Percentiles rank a stretch among this genome's conserved stretches.
phyloP scores from a whole-genome alignment of 169 alveolate species.

The Plasmodium falciparum region DNA sequence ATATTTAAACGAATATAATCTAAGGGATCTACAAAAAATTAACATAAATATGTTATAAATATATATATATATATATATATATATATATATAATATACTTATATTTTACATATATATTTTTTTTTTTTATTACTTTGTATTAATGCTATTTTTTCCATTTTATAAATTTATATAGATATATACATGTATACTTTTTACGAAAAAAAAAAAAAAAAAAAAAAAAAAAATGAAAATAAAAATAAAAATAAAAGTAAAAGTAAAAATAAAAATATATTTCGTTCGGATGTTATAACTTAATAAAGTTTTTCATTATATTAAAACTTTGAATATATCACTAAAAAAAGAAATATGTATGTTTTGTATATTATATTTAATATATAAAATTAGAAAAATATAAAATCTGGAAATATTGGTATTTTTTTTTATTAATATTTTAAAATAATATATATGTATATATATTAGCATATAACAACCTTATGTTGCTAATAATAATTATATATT shows the following conservation, averaged over 20 bases:
- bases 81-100: not conserved
- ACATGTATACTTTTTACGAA: not conserved
- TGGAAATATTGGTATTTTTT: too few relatives aligned
- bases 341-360: too few relatives aligned
- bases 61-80: not conserved
- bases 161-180: too few relatives aligned
- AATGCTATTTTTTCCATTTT: constrained; percentile 48
- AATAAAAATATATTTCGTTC: not conserved
- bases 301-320: not conserved
- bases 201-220: constrained; percentile 1
- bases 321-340: too few relatives aligned
- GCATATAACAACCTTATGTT: too few relatives aligned
- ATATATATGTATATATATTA: too few relatives aligned
- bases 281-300: not conserved
- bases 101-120: not conserved
- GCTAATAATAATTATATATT: too few relatives aligned
- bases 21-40: constrained; percentile 87
- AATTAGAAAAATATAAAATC: too few relatives aligned
- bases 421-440: too few relatives aligned
- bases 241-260: not conserved
- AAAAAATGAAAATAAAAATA: not conserved
- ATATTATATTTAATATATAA: too few relatives aligned
- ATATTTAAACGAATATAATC: constrained; percentile 91
- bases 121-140: constrained; percentile 40
- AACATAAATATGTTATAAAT: not conserved